These are phyloP conservation scores for Nicotiana knightiana DNA, from an alignment of 257 asterid genomes.

Conservation along the genomic window DNA sequence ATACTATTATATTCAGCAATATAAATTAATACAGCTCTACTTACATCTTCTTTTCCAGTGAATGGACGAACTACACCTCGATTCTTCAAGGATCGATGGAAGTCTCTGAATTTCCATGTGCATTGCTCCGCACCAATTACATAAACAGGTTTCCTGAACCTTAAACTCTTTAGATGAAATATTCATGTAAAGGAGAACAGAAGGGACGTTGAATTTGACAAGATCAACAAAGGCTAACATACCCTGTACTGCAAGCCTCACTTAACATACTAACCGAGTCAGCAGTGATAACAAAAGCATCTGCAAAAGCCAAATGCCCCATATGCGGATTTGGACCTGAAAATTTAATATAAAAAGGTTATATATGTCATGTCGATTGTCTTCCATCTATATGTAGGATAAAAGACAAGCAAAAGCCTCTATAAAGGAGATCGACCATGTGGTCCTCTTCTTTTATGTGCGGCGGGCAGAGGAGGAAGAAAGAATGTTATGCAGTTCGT, in stretches of 20 bases:
- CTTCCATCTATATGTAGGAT: background rate
- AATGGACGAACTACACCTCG: slow-evolving; percentile 62
- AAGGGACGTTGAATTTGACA: background rate
- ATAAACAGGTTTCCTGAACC: slow-evolving; percentile 86
- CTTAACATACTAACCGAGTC: slow-evolving; percentile 94
- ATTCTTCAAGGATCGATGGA: slow-evolving; percentile 42
- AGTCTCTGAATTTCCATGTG: slow-evolving; percentile 77
- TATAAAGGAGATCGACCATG: background rate
- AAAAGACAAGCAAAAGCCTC: background rate
- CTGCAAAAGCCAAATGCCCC: slow-evolving; percentile 90
- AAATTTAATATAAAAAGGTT: slow-evolving; percentile 12
- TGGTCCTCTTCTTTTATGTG: background rate
- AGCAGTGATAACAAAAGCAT: slow-evolving; percentile 83
- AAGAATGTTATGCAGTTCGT: background rate
- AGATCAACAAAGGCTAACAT: slow-evolving; percentile 11
- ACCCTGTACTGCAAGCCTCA: slow-evolving; percentile 98
- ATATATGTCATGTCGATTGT: background rate
- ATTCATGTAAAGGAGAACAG: background rate
- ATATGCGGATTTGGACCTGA: slow-evolving; percentile 86
- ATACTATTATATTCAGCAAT: background rate
- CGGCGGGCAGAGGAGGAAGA: background rate
- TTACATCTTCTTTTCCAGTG: slow-evolving; percentile 67
- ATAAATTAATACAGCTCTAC: slow-evolving; percentile 9
- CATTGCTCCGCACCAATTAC: slow-evolving; percentile 79
- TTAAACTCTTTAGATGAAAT: slow-evolving; percentile 21